Conservation (phyloP, 495 filamentous ascomycete species). For the Neurospora discreta region DNA sequence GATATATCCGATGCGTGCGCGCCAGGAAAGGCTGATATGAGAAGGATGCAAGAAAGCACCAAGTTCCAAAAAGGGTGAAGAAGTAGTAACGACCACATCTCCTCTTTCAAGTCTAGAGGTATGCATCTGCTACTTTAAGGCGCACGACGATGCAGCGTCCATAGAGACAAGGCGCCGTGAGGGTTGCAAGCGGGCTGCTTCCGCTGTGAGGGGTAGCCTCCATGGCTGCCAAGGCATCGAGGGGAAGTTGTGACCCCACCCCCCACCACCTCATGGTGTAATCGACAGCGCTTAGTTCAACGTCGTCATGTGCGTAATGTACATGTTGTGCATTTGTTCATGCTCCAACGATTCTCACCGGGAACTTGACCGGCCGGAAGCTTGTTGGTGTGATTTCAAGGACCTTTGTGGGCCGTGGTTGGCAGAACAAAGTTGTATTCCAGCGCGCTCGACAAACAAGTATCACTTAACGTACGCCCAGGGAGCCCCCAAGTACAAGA, state of each 20-base stretch:
- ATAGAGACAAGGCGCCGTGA: background rate
- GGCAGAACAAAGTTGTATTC: background rate
- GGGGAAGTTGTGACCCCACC: background rate
- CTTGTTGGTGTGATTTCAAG: background rate
- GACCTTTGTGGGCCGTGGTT: background rate
- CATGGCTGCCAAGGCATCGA: background rate
- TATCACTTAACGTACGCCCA: background rate
- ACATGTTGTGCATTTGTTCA: background rate
- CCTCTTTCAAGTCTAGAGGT: background rate
- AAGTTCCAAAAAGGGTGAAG: background rate
- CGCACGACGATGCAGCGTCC: background rate
- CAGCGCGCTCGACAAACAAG: background rate
- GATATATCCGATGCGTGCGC: background rate
- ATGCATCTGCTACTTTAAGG: background rate
- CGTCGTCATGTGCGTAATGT: background rate
- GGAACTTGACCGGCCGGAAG: background rate
- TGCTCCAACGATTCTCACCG: background rate
- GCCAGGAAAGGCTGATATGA: conserved; percentile 1
- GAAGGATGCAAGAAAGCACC: background rate
- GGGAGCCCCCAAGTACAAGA: background rate
- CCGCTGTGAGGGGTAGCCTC: background rate
- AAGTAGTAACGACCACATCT: background rate
- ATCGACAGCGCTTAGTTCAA: background rate
- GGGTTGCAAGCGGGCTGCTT: background rate
- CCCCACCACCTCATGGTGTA: background rate